phyloP scores from a whole-genome alignment of 768 basidiomycete species.

The Rubroboletus pulcherrimus region DNA sequence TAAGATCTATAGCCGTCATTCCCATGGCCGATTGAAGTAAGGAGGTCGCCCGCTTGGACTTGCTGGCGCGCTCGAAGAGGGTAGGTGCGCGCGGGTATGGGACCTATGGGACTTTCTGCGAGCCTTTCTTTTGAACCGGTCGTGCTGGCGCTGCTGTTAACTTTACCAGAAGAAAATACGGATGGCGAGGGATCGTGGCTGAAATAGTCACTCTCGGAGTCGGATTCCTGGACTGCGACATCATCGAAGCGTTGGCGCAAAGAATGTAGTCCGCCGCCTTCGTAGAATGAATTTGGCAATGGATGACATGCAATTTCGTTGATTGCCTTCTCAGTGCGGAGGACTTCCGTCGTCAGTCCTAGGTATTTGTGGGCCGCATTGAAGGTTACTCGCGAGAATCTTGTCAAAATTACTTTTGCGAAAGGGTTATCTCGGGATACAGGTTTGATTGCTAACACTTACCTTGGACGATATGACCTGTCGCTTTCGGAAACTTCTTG shows the following conservation, averaged over 20 bases:
- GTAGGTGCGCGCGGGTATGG: conserved; percentile 19
- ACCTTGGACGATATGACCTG: conserved; percentile 96
- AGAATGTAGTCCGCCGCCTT: conserved; percentile 84
- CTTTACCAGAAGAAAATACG: conserved; percentile 20
- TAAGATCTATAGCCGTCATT: conserved; percentile 45
- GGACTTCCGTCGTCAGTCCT: conserved; percentile 90
- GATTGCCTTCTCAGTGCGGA: conserved; percentile 95
- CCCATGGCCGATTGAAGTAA: conserved; percentile 50
- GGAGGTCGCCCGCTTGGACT: conserved; percentile 76
- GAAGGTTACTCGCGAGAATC: conserved; percentile 96
- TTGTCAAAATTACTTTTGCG: conserved; percentile 80
- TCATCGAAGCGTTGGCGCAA: conserved; percentile 89
- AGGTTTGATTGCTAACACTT: conserved; percentile 3
- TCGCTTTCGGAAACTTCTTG: conserved; percentile 95
- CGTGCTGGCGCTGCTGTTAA: conserved; percentile 10
- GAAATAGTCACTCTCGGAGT: conserved; percentile 59
- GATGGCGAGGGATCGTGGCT: conserved; percentile 22
- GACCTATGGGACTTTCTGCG: conserved; percentile 22
- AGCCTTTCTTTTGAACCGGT: conserved; percentile 22
- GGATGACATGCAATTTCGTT: conserved; percentile 97
- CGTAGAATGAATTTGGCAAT: conserved; percentile 85
- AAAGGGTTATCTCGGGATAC: conserved; percentile 11
- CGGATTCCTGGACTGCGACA: conserved; percentile 40
- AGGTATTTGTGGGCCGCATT: conserved; percentile 96
- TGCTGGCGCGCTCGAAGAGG: conserved; percentile 40